Evolutionary conservation across 352 stramenopile species (phyloP), one percentile per base, ranked within the genome.

Genomic region (Phytophthora megakarya): DNA sequence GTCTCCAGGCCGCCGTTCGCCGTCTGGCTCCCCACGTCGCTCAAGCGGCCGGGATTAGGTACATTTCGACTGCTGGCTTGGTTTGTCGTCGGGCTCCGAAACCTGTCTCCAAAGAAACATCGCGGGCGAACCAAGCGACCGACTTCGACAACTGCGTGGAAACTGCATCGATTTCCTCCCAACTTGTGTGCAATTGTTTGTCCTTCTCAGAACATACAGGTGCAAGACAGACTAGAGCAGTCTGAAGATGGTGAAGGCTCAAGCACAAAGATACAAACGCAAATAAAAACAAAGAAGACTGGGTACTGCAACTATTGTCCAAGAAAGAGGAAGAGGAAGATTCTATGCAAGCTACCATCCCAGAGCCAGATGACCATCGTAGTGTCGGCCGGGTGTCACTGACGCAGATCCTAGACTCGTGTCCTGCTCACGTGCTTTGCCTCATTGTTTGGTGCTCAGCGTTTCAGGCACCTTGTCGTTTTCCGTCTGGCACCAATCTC

Each of bases 21-120:
- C 83, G 9, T 88, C 76, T 22, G 76, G 75, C 23, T 88, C 78
- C 10, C 80, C 82, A 8, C 74, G 66, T 40, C 72, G 67, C 44
- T 67, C 60, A 25, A 69, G 59, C 47, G 67, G 70, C 32, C 73
- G 69, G 28, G 76, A 89, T 54, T 83, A 81, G 47, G 57, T 32
- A 42, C 30, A n/a, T 37, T 11, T 45, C 18, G 37, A 33, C 48
- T 26, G 43, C 25, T 48, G 23, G 46, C 46, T 51, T 63, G 44
- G 46, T 21, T 46, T 53, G 23, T 43, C 23, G 42, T 72, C 28
- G 42, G 47, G 38, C 48, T 45, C 37, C 42, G 52, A 52, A 21
- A 18, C 37, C 44, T 53, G 40, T 60, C 40, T 63, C 39, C 49
- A 49, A 63, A 16, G 15, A 42, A 57, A 32, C 37, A 66, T 54